phyloP scores from a whole-genome alignment of 2,329 filamentous ascomycete genomes.

The Pseudogymnoascus sp. region DNA sequence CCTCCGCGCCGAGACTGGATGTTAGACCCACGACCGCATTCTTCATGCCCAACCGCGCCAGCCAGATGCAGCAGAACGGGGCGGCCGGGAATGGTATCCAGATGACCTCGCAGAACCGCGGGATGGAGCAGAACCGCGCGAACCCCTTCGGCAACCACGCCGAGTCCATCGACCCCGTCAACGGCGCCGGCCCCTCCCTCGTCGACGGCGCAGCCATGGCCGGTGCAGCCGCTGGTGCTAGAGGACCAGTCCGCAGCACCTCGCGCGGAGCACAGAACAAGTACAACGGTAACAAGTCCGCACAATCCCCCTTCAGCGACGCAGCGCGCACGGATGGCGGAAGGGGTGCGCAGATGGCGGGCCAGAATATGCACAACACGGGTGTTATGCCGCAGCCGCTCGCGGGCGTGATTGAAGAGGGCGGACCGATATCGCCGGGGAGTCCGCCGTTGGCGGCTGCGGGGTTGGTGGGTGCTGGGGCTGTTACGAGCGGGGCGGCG shows the following conservation, averaged over 20 bases:
- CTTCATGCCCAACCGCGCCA: conserved; percentile 61
- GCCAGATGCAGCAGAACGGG: conserved; percentile 22
- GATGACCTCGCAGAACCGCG: conserved; percentile 34
- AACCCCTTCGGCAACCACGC: conserved; percentile 66
- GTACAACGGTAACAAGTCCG: neutral
- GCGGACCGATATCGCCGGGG: neutral
- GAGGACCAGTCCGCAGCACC: conserved; percentile 7
- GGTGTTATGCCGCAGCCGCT: neutral
- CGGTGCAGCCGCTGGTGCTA: too few relatives aligned
- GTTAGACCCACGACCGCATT: conserved; percentile 71
- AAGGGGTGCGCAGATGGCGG: too few relatives aligned
- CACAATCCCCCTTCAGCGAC: neutral
- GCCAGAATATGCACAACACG: neutral
- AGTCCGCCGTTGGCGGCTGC: conserved; percentile 33
- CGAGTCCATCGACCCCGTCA: conserved; percentile 38
- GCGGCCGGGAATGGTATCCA: conserved; percentile 37
- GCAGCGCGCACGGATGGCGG: conserved; percentile 17
- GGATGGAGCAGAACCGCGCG: conserved; percentile 33
- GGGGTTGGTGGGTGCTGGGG: conserved; percentile 42
- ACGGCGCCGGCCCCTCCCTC: conserved; percentile 34
- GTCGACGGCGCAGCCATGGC: conserved; percentile 32
- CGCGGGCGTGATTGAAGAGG: neutral
- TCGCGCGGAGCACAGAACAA: neutral
- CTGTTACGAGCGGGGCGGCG: conserved; percentile 43
- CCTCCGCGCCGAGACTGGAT: conserved; percentile 69